phyloP scores from a whole-genome alignment of 768 basidiomycete genomes.

The Daedaleopsis nitida region DNA sequence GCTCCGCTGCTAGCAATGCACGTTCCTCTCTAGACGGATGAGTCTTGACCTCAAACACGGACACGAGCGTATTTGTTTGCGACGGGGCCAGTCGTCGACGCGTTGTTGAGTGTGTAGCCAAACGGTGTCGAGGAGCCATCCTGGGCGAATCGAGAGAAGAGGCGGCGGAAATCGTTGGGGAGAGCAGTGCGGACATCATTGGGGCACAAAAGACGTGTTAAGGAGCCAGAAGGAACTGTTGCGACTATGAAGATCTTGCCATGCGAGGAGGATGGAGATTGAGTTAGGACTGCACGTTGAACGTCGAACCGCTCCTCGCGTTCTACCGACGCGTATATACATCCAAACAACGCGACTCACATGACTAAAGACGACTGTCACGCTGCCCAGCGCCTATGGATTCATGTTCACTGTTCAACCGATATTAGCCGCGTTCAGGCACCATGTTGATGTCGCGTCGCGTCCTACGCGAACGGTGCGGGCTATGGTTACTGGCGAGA shows the following conservation, averaged over 20 bases:
- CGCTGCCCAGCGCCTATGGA: slow-evolving; percentile 2
- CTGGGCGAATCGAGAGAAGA: slow-evolving; percentile 11
- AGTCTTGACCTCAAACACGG: slow-evolving; percentile 36
- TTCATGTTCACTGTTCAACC: neutral
- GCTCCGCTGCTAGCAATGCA: slow-evolving; percentile 38
- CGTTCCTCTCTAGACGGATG: slow-evolving; percentile 48
- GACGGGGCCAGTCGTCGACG: slow-evolving; percentile 29
- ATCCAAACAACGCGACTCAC: slow-evolving; percentile 25
- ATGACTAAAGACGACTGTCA: neutral
- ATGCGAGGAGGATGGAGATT: slow-evolving; percentile 8
- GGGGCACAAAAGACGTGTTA: neutral
- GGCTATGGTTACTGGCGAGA: no score
- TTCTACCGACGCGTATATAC: slow-evolving; percentile 21
- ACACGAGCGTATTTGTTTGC: slow-evolving; percentile 38
- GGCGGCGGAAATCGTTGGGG: slow-evolving; percentile 9
- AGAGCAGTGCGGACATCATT: slow-evolving; percentile 9
- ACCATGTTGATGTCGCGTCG: no score
- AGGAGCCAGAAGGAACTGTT: neutral
- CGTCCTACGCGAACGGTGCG: no score
- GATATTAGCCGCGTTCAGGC: no score
- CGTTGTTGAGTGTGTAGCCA: slow-evolving; percentile 23
- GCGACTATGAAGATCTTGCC: slow-evolving; percentile 9
- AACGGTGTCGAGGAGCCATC: slow-evolving; percentile 1
- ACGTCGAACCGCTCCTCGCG: slow-evolving; percentile 21
- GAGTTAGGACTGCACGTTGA: slow-evolving; percentile 5